A percentile compares a stretch with the other conserved stretches of the same genome.
These are phyloP conservation scores for Penicillium brasilianum DNA, from an alignment of 2,329 filamentous ascomycete species.

Conservation along the genomic window DNA sequence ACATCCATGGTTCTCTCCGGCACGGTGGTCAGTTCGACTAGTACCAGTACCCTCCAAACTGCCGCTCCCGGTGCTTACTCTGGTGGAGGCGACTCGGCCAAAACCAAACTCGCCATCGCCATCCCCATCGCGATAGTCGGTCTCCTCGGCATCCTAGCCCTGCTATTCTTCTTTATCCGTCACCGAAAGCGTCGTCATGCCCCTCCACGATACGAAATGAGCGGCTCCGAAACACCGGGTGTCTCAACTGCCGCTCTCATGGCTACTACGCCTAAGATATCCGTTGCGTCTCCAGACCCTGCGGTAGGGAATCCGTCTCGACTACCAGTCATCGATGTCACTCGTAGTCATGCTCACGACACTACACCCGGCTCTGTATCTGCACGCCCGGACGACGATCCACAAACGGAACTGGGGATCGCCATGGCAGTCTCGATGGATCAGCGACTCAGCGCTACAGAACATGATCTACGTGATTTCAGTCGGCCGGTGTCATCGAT, in stretches of 20 bases:
- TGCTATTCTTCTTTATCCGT: constrained; percentile 35
- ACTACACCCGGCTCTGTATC: constrained; percentile 3
- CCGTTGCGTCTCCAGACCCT: neutral
- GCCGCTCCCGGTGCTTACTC: constrained; percentile 11
- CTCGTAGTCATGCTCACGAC: constrained; percentile 6
- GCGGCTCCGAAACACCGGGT: constrained; percentile 13
- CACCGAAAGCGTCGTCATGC: constrained; percentile 27
- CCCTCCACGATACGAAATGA: constrained; percentile 15
- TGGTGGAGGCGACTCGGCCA: constrained; percentile 20
- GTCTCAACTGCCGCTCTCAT: constrained; percentile 24
- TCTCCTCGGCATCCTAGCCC: constrained; percentile 29
- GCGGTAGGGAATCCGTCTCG: neutral
- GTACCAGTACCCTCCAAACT: neutral
- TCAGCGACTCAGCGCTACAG: constrained; percentile 18
- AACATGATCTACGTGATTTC: constrained; percentile 13
- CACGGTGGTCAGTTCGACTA: neutral
- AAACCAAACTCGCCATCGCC: constrained; percentile 40
- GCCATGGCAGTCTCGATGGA: constrained; percentile 19
- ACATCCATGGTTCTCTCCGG: neutral
- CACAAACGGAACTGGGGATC: constrained; percentile 17
- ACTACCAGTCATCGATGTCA: constrained; percentile 16
- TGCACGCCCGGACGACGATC: constrained; percentile 4
- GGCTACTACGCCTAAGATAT: neutral
- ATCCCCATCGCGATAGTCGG: constrained; percentile 40
- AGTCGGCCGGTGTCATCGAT: constrained; percentile 15